Conservation (phyloP, 176 grass and related monocot genomes). For the Oryza meridionalis region DNA sequence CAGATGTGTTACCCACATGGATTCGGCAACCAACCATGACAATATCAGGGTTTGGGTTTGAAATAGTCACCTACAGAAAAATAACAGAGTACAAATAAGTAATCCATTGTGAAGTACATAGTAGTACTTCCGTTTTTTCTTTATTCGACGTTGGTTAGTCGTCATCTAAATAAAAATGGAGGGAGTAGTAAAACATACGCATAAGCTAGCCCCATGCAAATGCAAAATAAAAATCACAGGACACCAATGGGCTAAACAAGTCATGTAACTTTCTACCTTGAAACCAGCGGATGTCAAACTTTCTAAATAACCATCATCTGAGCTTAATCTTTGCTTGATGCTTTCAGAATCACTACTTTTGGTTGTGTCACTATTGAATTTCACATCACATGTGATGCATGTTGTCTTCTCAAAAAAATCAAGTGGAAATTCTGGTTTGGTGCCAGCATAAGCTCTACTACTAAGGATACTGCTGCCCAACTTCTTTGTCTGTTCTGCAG, state of each 20-base stretch:
- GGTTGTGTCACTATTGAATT: slow-evolving; percentile 76
- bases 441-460: slow-evolving; percentile 67
- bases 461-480: slow-evolving; percentile 80
- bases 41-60: slow-evolving; percentile 85
- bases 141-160: too few relatives aligned
- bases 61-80: slow-evolving; percentile 71
- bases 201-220: slow-evolving; percentile 9
- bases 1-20: slow-evolving; percentile 89
- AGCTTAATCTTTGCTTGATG: slow-evolving; percentile 85
- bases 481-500: slow-evolving; percentile 87
- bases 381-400: slow-evolving; percentile 84
- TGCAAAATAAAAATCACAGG: slow-evolving; percentile 16
- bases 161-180: too few relatives aligned
- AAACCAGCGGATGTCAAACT: slow-evolving; percentile 70
- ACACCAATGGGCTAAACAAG: slow-evolving; percentile 23
- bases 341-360: slow-evolving; percentile 87
- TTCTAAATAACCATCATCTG: slow-evolving; percentile 92
- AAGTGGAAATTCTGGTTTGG: slow-evolving; percentile 85
- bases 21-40: slow-evolving; percentile 95
- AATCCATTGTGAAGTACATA: slow-evolving; percentile 27
- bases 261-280: slow-evolving; percentile 63
- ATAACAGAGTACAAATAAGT: slow-evolving; percentile 42
- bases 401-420: slow-evolving; percentile 95
- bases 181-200: slow-evolving; percentile 22
- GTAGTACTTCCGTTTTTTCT: background rate